Evolutionary conservation across 805 yeast genomes (phyloP), one percentile per base, ranked within the genome.

Genomic region (Candida multigemmis): DNA sequence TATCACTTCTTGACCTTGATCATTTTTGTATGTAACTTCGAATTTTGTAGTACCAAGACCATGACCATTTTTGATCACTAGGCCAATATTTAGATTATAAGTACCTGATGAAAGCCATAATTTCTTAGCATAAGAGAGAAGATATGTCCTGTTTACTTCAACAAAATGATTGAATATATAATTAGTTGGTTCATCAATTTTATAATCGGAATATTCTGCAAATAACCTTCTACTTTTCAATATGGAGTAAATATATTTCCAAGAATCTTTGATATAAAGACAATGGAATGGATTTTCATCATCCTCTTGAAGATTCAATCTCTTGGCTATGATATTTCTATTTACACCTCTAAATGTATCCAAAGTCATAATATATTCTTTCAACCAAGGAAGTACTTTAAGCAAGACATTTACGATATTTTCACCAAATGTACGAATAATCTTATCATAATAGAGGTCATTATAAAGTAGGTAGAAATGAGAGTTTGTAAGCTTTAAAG

Each of bases 11-110:
- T 50, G 39, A 6, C 50, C 50, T 3, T 46, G 36, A 2, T 43
- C 43, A 14, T 48, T 42, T 17, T 48, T 33, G 30, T 55, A 55
- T 12, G 44, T 40, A 6, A 74, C 53, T 36, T 62, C 69, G 36
- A 74, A 74, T 37, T 64, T 62, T 11, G 75, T 69, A 10, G 78
- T 72, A 2, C 78, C 79, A 15, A 75, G 45, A 0, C 81, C 81
- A 27, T 58, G 52, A 1, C 70, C 71, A 33, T 66, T 64, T 27
- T 68, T 67, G n/a, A 71, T 50, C 5, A 70, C 66, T 14, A 71
- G 41, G 0, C 74, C 77, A 26, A 70, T 60, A 23, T 70, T 61
- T 16, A 71, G 42, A 35, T 70, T 70, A 41, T 71, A 71, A 9
- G 44, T 41, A 3, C 73, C 77, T 1, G 70, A 66, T 1, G 70